A percentile compares a stretch with the other conserved stretches of the same genome.
phyloP scores from a whole-genome alignment of 1,284 basidiomycete genomes.

The Meira nashicola region DNA sequence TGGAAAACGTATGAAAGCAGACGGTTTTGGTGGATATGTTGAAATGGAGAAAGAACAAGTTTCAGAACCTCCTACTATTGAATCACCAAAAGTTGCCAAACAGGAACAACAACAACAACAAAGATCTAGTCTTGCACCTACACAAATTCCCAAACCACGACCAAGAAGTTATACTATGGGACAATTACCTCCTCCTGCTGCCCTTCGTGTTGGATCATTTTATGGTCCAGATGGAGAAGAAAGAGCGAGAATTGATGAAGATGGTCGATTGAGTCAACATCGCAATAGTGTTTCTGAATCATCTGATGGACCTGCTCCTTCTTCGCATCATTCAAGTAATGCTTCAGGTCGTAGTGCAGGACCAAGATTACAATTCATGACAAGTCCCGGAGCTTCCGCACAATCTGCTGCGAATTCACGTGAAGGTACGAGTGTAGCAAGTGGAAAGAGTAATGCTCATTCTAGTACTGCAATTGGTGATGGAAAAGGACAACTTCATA shows the following conservation, averaged over 20 bases:
- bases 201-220: constrained; percentile 30
- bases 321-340: neutral
- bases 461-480: constrained; percentile 17
- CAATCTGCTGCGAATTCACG: too few relatives aligned
- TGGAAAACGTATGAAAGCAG: constrained; percentile 22
- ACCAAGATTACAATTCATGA: constrained; percentile 25
- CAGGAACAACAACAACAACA: neutral
- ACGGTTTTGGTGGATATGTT: constrained; percentile 37
- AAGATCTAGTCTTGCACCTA: neutral
- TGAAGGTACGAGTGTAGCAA: neutral
- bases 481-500: constrained; percentile 15
- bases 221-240: constrained; percentile 34
- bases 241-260: constrained; percentile 24
- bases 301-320: neutral
- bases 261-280: constrained; percentile 16
- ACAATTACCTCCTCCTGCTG: constrained; percentile 5
- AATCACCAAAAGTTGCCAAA: neutral
- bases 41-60: constrained; percentile 17
- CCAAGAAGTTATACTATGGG: neutral
- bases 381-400: constrained; percentile 15
- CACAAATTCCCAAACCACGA: constrained; percentile 9
- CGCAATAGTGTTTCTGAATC: neutral
- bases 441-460: neutral
- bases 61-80: neutral
- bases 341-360: constrained; percentile 1